Conservation (phyloP, 2,329 filamentous ascomycete species). For the Alternaria sp. region DNA sequence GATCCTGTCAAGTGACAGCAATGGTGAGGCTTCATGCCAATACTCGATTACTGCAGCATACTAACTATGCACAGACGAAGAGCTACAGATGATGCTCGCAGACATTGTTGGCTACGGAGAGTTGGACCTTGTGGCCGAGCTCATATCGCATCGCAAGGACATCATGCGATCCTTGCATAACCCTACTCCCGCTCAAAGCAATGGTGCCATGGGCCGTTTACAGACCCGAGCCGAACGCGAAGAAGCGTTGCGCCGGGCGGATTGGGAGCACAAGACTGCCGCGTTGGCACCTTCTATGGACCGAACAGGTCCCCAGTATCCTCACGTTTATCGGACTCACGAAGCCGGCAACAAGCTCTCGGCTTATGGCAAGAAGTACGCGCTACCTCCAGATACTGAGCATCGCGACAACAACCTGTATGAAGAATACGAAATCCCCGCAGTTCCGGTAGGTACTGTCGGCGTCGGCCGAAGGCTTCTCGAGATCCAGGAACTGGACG, state of each 20-base stretch:
- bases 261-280: conserved; percentile 83
- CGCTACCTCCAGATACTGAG: conserved; percentile 76
- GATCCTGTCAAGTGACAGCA: conserved; percentile 71
- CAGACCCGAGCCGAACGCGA: conserved; percentile 80
- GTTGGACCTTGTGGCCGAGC: conserved; percentile 87
- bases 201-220: conserved; percentile 63
- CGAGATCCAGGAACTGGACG: conserved; percentile 82
- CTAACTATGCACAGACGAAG: conserved; percentile 65
- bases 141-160: conserved; percentile 78
- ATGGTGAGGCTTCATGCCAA: conserved; percentile 30
- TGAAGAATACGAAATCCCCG: conserved; percentile 88
- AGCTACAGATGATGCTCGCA: conserved; percentile 87
- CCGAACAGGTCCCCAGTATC: conserved; percentile 77
- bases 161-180: conserved; percentile 55
- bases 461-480: conserved; percentile 77
- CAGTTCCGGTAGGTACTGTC: conserved; percentile 76
- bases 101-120: conserved; percentile 94
- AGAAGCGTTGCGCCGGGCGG: conserved; percentile 74
- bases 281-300: conserved; percentile 73
- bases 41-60: not conserved
- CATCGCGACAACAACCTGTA: conserved; percentile 78
- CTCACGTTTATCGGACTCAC: conserved; percentile 88
- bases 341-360: conserved; percentile 86
- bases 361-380: conserved; percentile 79
- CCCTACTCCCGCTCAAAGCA: conserved; percentile 43